Conservation (phyloP, 2,329 filamentous ascomycete genomes). For the Fusarium temperatum region DNA sequence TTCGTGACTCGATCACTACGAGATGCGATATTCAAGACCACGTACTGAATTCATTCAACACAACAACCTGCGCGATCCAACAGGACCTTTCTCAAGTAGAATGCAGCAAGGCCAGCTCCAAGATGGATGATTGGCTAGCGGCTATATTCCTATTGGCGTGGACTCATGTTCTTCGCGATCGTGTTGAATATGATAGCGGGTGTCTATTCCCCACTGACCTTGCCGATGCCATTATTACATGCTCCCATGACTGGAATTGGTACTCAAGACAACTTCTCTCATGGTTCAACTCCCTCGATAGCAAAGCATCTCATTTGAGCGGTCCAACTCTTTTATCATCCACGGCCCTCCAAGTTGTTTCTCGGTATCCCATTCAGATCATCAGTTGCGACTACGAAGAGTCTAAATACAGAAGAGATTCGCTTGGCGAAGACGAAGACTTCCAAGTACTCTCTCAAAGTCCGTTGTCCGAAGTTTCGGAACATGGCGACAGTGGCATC, state of each 20-base stretch:
- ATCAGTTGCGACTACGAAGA: slow-evolving; percentile 5
- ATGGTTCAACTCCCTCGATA: slow-evolving; percentile 1
- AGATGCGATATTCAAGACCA: background rate
- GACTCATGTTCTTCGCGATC: background rate
- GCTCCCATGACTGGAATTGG: background rate
- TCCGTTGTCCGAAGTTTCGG: background rate
- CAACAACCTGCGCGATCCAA: background rate
- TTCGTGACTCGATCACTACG: background rate
- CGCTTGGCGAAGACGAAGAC: background rate
- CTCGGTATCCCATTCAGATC: background rate
- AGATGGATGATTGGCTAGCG: background rate
- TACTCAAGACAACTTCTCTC: background rate
- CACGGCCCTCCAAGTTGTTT: background rate
- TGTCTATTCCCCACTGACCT: background rate
- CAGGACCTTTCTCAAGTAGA: fast-evolving
- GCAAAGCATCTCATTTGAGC: background rate
- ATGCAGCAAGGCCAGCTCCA: background rate
- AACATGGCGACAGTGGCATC: background rate
- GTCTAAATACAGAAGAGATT: background rate
- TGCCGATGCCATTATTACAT: background rate
- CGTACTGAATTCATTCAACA: background rate
- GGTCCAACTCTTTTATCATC: background rate
- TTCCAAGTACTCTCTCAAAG: background rate
- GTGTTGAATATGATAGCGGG: background rate
- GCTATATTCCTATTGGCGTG: background rate